These are phyloP conservation scores for Rhizophlyctis rosea DNA, from an alignment of 192 early-diverging fungal species.

Conservation along the genomic window DNA sequence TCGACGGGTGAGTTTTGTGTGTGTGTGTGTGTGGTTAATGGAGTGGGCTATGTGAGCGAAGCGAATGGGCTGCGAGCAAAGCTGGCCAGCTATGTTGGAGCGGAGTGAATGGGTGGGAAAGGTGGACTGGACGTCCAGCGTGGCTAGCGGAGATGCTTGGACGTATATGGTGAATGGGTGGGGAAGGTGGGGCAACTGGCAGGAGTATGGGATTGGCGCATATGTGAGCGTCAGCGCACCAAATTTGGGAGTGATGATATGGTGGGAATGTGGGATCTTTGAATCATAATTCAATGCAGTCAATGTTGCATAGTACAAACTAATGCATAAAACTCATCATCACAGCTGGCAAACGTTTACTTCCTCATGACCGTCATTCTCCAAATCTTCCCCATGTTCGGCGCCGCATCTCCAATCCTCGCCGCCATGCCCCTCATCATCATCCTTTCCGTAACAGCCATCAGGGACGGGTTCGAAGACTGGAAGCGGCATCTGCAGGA, in stretches of 20 bases:
- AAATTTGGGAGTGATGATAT: too few species aligned
- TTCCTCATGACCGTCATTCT: conserved; percentile 83
- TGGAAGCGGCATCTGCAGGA: conserved; percentile 82
- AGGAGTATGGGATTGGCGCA: too few species aligned
- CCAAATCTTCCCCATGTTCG: conserved; percentile 72
- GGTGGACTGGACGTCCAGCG: too few species aligned
- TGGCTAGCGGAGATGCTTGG: too few species aligned
- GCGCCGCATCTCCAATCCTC: conserved; percentile 43
- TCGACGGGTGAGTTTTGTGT: conserved; percentile 56
- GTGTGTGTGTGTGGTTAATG: not conserved
- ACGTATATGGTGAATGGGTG: too few species aligned
- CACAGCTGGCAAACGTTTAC: too few species aligned
- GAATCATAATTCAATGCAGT: too few species aligned
- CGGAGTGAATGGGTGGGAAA: not conserved
- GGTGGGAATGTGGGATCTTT: too few species aligned
- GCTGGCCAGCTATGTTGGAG: not conserved
- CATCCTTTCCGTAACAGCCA: conserved; percentile 46
- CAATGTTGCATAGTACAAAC: too few species aligned
- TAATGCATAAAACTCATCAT: too few species aligned
- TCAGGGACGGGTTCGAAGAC: conserved; percentile 84
- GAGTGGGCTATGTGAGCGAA: not conserved
- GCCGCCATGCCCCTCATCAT: conserved; percentile 48
- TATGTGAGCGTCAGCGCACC: too few species aligned
- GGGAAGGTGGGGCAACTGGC: too few species aligned
- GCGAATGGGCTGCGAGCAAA: not conserved